phyloP scores from a whole-genome alignment of 2,329 filamentous ascomycete species.

The Aspergillus intermedius region DNA sequence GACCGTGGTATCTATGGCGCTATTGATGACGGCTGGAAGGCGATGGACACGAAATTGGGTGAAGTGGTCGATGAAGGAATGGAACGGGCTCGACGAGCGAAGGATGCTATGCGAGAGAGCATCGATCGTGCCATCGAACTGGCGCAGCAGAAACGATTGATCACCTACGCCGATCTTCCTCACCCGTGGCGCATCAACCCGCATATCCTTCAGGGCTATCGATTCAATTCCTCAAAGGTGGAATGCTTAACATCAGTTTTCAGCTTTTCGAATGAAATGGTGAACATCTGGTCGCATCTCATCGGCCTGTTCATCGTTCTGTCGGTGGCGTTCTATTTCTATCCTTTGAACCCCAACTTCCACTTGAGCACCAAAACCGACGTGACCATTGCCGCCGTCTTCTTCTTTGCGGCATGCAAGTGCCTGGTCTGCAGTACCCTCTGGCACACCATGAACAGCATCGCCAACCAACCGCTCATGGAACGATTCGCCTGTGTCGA shows the following conservation, averaged over 20 bases:
- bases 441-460: constrained; percentile 99
- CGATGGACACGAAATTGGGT: constrained; percentile 71
- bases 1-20: constrained; percentile 71
- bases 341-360: constrained; percentile 83
- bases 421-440: constrained; percentile 91
- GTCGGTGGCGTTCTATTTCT: constrained; percentile 89
- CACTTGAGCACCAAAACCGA: constrained; percentile 78
- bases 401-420: constrained; percentile 93
- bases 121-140: constrained; percentile 70
- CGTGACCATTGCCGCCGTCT: constrained; percentile 82
- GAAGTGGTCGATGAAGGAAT: constrained; percentile 75
- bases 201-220: constrained; percentile 85
- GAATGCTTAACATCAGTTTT: constrained; percentile 83
- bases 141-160: constrained; percentile 72
- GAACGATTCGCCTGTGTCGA: constrained; percentile 97
- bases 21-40: constrained; percentile 70
- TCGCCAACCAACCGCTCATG: constrained; percentile 80
- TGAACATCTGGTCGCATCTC: constrained; percentile 97
- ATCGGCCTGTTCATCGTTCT: constrained; percentile 85
- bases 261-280: constrained; percentile 78
- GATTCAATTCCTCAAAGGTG: constrained; percentile 84
- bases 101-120: constrained; percentile 73
- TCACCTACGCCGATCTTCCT: constrained; percentile 84
- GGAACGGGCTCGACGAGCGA: constrained; percentile 74
- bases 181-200: constrained; percentile 91